Percentiles rank a stretch among this genome's conserved stretches.
These are phyloP conservation scores for Mucor plumbeus DNA, from an alignment of 371 early-diverging fungal species.

Conservation along the genomic window DNA sequence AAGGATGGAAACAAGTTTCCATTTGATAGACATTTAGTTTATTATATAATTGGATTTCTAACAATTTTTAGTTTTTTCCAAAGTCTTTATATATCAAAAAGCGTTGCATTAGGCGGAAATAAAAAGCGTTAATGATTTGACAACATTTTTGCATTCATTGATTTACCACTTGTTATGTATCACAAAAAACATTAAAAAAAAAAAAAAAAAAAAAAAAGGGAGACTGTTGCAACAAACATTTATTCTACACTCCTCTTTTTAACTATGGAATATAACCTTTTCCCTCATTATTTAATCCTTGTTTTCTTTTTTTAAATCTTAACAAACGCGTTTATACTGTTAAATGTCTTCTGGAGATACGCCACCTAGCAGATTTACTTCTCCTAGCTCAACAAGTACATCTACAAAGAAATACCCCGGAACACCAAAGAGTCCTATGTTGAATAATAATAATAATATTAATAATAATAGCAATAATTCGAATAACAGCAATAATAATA, in stretches of 20 bases:
- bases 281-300: not conserved
- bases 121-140: conserved; percentile 10
- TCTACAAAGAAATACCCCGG: conserved; percentile 20
- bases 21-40: conserved; percentile 67
- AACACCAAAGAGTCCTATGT: conserved; percentile 22
- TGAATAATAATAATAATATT: not conserved
- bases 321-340: not conserved
- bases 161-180: not conserved
- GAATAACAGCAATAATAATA: not conserved
- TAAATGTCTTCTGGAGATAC: conserved; percentile 27
- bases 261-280: not conserved
- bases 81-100: conserved; percentile 43
- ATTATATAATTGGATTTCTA: conserved; percentile 51
- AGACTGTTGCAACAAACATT: not conserved
- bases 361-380: conserved; percentile 11
- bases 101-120: conserved; percentile 22
- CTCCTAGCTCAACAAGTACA: conserved; percentile 12
- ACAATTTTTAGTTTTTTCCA: conserved; percentile 44
- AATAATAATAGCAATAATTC: not conserved
- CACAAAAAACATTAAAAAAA: not conserved
- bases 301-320: not conserved
- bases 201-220: no score
- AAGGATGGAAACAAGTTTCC: conserved; percentile 60
- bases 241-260: not conserved
- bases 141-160: not conserved